Base-by-base conservation (phyloP, 345 rosid species). In the Brassica rapa region DNA sequence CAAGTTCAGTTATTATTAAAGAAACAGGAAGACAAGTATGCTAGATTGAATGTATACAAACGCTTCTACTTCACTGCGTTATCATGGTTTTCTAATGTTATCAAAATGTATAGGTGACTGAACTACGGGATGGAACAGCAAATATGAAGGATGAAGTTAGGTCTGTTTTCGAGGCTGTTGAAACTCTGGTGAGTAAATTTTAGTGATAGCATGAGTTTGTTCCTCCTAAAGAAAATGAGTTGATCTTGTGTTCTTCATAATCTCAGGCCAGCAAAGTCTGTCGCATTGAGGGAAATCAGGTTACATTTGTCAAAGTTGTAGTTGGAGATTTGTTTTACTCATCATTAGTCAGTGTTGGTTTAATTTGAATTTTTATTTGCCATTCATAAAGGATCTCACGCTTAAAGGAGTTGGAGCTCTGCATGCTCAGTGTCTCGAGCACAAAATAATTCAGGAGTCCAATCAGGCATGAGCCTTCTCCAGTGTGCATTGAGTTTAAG, bases 21-120 rank as follows among this genome's bases (percentile, higher is more conserved):
- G 73, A 81, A 59, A 91, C 98, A 78, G 87, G 78, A 53, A 88
- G 84, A 55, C 86, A 84, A 91, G 99, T 89, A 70, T 72, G 84
- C 73, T 63, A 21, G 57, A 30, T 72, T 59, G 65, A 35, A 8
- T 72, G 76, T 68, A 49, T 62, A 66, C 5, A 53, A 5, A 51
- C 19, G 46, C 21, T 70, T 67, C 15, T 27, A 55, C 53, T 65
- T 30, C 51, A 68, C 64, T 49, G 12, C 2, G 14, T 71, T 24
- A 41, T 76, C 73, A 63, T 43, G 57, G 62, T 49, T 16, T 70
- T 12, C 72, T 66, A 64, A 59, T 69, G 16, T 5, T 62, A 21
- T 62, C 3, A 59, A 56, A 51, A 35, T 46, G 4, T 66, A 14
- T 66, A 95, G 99, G 90, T 88, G 72, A 39, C 82, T 65, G 84